phyloP scores from a whole-genome alignment of 345 rosid genomes.

The Geranium brycei region DNA sequence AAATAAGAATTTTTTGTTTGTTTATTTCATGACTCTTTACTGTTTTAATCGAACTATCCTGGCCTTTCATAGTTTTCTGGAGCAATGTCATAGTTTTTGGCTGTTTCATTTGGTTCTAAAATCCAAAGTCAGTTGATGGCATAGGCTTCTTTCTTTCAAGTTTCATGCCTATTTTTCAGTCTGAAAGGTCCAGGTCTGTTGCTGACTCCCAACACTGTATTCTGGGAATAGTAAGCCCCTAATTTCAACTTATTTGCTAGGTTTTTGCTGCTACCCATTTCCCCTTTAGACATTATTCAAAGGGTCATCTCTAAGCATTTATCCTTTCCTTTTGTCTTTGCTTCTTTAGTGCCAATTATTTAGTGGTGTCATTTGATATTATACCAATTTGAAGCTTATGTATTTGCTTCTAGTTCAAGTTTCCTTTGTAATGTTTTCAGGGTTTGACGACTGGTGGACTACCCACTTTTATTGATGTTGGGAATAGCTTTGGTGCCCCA shows the following conservation, averaged over 20 bases:
- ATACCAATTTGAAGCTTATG: background rate
- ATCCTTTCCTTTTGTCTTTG: background rate
- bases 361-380: background rate
- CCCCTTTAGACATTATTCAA: background rate
- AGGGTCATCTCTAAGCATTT: background rate
- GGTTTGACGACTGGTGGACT: constrained; percentile 91
- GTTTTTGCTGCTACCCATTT: background rate
- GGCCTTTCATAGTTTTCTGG: background rate
- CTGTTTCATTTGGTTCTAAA: background rate
- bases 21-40: background rate
- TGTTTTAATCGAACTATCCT: background rate
- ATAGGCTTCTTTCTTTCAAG: background rate
- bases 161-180: background rate
- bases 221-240: background rate
- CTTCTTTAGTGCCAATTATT: background rate
- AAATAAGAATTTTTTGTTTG: too few species aligned
- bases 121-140: background rate
- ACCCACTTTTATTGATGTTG: constrained; percentile 88
- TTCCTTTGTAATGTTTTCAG: constrained; percentile 20
- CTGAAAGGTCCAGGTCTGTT: background rate
- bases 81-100: background rate
- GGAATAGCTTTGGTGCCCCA: constrained; percentile 90
- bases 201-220: background rate
- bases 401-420: background rate
- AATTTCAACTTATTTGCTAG: background rate